Base-by-base conservation (phyloP, 257 asterid genomes). In the Penstemon eatonii region DNA sequence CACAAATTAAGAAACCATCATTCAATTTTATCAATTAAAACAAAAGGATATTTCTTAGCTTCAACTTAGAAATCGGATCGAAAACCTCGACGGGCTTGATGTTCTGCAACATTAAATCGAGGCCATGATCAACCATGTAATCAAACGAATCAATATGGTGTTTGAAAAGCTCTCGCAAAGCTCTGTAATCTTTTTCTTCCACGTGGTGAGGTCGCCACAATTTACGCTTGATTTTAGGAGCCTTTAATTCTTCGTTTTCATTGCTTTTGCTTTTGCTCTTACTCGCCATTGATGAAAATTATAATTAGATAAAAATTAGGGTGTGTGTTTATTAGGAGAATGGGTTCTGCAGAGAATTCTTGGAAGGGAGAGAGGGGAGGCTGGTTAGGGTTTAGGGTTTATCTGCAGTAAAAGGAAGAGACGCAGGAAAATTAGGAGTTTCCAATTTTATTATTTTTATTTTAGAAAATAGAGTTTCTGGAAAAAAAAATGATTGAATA, bases 111-210 rank as follows among this genome's bases (percentile, higher is more conserved):
- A 81, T 83, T 8, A 59, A 73, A 41, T 83, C 86, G 13, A 93
- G 77, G 1, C 97, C 99, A 13, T 59, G 43, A 13, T 86, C 95
- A 18, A 73, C 51, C 97, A 90, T 88, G 67, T 93, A 65, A 59
- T 93, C 89, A 56, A 93, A 88, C 1, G 99, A 93, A 18, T 93
- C 96, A 6, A 90, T 90, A 50, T 87, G 97, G 70, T 90, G 97
- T 4, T 69, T 77, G 72, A 85, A 85, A 37, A 93, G 66, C 81
- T 90, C 92, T 13, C 81, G 73, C 15, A 93, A 61, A 3, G 85
- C 84, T 45, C 77, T 50, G 47, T 90, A 90, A 73, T 87, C 96
- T 75, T 88, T 85, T 75, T 88, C 86, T 75, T 73, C 72, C 46
- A 77, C 74, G 79, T 84, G 71, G 77, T 89, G 96, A 5, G 97